Percentiles rank a stretch among this genome's conserved stretches.
These are phyloP conservation scores for Colletotrichum sp. DNA, from an alignment of 2,329 filamentous ascomycete genomes.

Conservation along the genomic window DNA sequence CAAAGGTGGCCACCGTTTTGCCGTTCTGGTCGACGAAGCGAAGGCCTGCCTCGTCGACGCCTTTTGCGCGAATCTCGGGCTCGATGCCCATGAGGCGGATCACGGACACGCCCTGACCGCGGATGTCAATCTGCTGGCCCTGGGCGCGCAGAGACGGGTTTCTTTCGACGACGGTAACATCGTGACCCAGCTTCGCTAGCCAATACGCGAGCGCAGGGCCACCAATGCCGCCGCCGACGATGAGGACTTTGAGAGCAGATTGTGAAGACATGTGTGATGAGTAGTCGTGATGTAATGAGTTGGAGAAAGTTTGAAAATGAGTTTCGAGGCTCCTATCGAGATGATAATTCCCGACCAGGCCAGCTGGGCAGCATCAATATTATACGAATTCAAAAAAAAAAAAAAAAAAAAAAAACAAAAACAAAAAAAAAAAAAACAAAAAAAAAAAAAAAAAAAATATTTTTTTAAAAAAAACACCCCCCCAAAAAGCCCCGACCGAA, in stretches of 20 bases:
- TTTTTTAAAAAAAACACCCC: too few relatives aligned
- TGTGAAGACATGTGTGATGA: conserved; percentile 31
- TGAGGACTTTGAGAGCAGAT: conserved; percentile 48
- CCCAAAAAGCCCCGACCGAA: too few relatives aligned
- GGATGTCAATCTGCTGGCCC: conserved; percentile 53
- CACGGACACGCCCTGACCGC: conserved; percentile 43
- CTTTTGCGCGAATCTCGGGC: conserved; percentile 35
- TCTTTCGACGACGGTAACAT: conserved; percentile 50
- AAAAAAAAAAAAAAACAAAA: too few relatives aligned
- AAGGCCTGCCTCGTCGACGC: conserved; percentile 53
- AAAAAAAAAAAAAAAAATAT: too few relatives aligned
- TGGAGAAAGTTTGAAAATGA: not conserved
- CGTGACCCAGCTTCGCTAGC: conserved; percentile 40
- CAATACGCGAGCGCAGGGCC: conserved; percentile 48
- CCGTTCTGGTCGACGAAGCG: conserved; percentile 47
- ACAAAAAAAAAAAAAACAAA: too few relatives aligned
- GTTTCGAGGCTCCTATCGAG: not conserved
- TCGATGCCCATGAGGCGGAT: conserved; percentile 45
- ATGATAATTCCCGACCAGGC: not conserved
- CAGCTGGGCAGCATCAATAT: not conserved
- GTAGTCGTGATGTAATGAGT: not conserved
- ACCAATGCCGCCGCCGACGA: conserved; percentile 51
- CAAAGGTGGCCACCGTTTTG: conserved; percentile 41
- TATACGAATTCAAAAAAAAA: not conserved
- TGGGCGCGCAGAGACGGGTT: conserved; percentile 37